Percentiles rank a stretch among this genome's conserved stretches.
Conservation (phyloP, 805 yeast species). For the Wickerhamomyces silvicola region DNA sequence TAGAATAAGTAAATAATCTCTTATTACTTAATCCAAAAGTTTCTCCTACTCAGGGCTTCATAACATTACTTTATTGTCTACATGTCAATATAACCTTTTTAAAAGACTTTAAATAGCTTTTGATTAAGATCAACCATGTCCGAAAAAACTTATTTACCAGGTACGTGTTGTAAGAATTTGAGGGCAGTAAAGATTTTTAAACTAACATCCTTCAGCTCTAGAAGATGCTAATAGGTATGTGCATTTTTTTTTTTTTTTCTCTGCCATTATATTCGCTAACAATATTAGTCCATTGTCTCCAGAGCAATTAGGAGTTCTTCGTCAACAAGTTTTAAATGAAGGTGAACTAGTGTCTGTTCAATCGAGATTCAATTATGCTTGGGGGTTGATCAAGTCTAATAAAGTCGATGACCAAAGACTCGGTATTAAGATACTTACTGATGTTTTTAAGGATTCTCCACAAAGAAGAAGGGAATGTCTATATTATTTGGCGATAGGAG, state of each 20-base stretch:
- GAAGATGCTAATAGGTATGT: constrained; percentile 26
- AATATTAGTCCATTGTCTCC: constrained; percentile 61
- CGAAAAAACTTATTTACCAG: constrained; percentile 14
- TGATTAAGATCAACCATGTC: too few species aligned
- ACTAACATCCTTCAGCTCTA: constrained; percentile 13
- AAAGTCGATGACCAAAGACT: constrained; percentile 59
- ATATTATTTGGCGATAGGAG: constrained; percentile 82
- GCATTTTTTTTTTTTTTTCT: too few species aligned
- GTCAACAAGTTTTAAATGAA: constrained; percentile 73
- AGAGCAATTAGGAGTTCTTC: constrained; percentile 70
- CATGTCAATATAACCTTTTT: too few species aligned
- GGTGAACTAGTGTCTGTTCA: constrained; percentile 76
- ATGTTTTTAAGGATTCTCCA: constrained; percentile 67
- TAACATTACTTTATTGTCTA: too few species aligned
- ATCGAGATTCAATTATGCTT: constrained; percentile 87
- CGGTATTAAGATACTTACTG: constrained; percentile 72
- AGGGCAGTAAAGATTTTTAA: neutral
- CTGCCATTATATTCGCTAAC: too few species aligned
- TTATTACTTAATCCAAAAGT: too few species aligned
- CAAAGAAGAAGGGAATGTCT: constrained; percentile 82
- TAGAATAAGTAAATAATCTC: too few species aligned
- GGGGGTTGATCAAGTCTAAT: constrained; percentile 84
- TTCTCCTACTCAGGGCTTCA: too few species aligned
- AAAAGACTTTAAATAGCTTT: too few species aligned
- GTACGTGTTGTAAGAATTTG: constrained; percentile 5